Conservation (phyloP, 805 yeast species). For the Candida dajiaensis region DNA sequence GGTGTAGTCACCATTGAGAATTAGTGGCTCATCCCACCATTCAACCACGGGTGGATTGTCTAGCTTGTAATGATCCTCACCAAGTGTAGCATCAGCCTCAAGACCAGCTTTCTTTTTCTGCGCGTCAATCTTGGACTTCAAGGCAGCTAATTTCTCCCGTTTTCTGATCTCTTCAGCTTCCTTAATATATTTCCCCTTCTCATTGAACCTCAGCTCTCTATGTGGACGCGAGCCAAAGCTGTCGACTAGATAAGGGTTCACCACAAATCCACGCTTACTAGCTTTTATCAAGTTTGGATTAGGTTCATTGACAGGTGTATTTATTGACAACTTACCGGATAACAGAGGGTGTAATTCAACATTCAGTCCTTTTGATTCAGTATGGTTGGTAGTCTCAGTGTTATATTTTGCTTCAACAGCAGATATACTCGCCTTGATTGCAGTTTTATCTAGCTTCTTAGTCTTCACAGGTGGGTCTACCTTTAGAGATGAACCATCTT, state of each 20-base stretch:
- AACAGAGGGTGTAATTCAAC: constrained; percentile 27
- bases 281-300: constrained; percentile 21
- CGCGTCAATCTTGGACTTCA: constrained; percentile 28
- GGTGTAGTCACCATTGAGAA: constrained; percentile 34
- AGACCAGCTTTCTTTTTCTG: constrained; percentile 34
- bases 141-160: constrained; percentile 31
- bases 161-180: constrained; percentile 37
- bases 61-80: constrained; percentile 50
- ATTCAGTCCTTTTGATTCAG: constrained; percentile 16
- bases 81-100: constrained; percentile 43
- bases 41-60: constrained; percentile 59
- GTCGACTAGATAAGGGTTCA: constrained; percentile 31
- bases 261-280: constrained; percentile 19
- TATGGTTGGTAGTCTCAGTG: background rate
- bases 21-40: constrained; percentile 82
- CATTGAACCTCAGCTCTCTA: constrained; percentile 46
- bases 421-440: background rate
- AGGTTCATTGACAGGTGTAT: constrained; percentile 2
- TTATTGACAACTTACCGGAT: constrained; percentile 12
- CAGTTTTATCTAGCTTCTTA: background rate
- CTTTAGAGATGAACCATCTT: background rate
- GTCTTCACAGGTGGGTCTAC: background rate
- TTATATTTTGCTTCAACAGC: background rate
- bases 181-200: constrained; percentile 57
- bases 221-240: constrained; percentile 17